These are phyloP conservation scores for Stemphylium beticola DNA, from an alignment of 2,329 filamentous ascomycete genomes.

Conservation along the genomic window DNA sequence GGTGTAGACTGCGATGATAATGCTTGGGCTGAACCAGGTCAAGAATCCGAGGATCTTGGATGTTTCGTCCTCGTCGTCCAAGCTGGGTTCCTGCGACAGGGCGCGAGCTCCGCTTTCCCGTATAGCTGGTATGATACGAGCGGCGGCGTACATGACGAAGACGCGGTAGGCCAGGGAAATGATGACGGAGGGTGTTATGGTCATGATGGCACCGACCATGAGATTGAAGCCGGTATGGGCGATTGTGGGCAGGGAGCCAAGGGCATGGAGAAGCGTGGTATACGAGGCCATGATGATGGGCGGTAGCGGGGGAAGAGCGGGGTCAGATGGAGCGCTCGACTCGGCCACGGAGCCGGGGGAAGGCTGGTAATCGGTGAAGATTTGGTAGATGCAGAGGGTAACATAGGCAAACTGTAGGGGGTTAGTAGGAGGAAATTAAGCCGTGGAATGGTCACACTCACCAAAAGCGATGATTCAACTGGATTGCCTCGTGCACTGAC, in stretches of 20 bases:
- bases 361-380: conserved; percentile 97
- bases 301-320: conserved; percentile 94
- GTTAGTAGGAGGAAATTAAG: conserved; percentile 12
- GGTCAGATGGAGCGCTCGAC: conserved; percentile 64
- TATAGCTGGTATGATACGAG: conserved; percentile 92
- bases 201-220: conserved; percentile 89
- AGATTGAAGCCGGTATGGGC: conserved; percentile 85
- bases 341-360: conserved; percentile 64
- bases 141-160: conserved; percentile 93
- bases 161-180: conserved; percentile 93
- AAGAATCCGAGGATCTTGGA: conserved; percentile 81
- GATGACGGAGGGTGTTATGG: conserved; percentile 93
- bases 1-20: conserved; percentile 95
- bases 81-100: conserved; percentile 80
- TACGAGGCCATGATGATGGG: conserved; percentile 99
- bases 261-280: conserved; percentile 82
- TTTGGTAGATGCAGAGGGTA: conserved; percentile 98
- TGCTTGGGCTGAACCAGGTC: conserved; percentile 93
- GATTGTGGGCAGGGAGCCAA: conserved; percentile 82
- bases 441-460: conserved; percentile 29
- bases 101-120: conserved; percentile 83
- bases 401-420: conserved; percentile 79
- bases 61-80: conserved; percentile 85
- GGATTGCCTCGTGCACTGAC: conserved; percentile 92
- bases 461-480: conserved; percentile 87